Evolutionary conservation across 257 asterid genomes (phyloP).

Genomic region (Solanum habrochaites): DNA sequence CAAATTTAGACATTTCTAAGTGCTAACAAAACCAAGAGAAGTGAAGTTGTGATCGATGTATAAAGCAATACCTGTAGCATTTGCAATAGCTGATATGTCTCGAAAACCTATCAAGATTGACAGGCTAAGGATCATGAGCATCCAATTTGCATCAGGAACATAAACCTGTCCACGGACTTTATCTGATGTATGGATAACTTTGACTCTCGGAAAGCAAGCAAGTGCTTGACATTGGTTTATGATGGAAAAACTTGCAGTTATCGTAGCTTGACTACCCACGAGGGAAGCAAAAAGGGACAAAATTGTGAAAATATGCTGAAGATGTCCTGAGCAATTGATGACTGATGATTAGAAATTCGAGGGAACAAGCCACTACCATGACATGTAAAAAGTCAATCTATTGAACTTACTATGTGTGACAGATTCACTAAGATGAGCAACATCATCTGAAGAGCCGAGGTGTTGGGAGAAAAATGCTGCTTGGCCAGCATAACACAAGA

Average conservation of each 20-base stretch:
- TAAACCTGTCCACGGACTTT: slow-evolving; percentile 76
- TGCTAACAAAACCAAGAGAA: background rate
- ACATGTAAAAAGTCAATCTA: background rate
- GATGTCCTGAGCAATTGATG: slow-evolving; percentile 36
- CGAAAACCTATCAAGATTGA: slow-evolving; percentile 63
- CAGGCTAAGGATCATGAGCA: slow-evolving; percentile 68
- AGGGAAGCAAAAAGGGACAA: slow-evolving; percentile 82
- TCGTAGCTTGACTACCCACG: slow-evolving; percentile 97
- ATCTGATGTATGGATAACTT: slow-evolving; percentile 78
- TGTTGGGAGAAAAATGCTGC: slow-evolving; percentile 59
- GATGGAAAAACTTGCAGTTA: slow-evolving; percentile 88
- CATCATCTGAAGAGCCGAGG: slow-evolving; percentile 26
- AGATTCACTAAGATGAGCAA: slow-evolving; percentile 75
- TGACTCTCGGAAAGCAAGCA: slow-evolving; percentile 82
- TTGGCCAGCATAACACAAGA: slow-evolving; percentile 86
- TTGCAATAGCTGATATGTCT: slow-evolving; percentile 52
- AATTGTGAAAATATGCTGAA: slow-evolving; percentile 65
- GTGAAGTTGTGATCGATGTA: background rate
- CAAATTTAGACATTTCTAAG: background rate
- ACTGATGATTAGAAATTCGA: slow-evolving; percentile 1
- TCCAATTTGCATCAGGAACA: slow-evolving; percentile 84
- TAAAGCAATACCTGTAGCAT: slow-evolving; percentile 52
- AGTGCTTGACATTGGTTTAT: slow-evolving; percentile 91
- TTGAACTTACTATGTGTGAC: slow-evolving; percentile 56
- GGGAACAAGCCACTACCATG: background rate